These are phyloP conservation scores for Brasilioporus rufonigricans DNA, from an alignment of 768 basidiomycete species.

Conservation along the genomic window DNA sequence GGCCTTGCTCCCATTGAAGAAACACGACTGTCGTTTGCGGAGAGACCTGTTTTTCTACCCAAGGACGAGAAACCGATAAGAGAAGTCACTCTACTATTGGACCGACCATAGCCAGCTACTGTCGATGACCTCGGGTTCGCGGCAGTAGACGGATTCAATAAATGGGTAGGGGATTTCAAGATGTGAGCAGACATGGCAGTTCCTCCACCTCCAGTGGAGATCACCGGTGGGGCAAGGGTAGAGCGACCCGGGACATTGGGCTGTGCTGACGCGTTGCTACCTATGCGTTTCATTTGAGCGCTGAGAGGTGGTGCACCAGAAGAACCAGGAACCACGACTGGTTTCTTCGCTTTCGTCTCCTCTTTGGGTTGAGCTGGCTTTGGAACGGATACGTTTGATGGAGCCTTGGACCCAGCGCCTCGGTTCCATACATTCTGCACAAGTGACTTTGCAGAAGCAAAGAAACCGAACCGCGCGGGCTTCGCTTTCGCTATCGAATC, in stretches of 20 bases:
- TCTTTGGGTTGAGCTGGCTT: constrained; percentile 22
- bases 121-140: constrained; percentile 15
- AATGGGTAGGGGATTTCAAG: constrained; percentile 22
- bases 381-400: constrained; percentile 26
- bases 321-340: constrained; percentile 16
- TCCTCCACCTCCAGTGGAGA: constrained; percentile 6
- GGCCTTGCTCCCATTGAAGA: constrained; percentile 33
- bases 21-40: constrained; percentile 16
- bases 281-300: constrained; percentile 16
- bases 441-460: constrained; percentile 65
- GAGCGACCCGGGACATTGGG: constrained; percentile 7
- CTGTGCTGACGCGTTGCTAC: constrained; percentile 7
- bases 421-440: constrained; percentile 75
- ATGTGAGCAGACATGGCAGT: constrained; percentile 14
- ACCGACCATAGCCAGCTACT: constrained; percentile 15
- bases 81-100: constrained; percentile 17
- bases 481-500: constrained; percentile 37
- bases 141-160: constrained; percentile 10
- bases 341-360: constrained; percentile 25
- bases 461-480: constrained; percentile 63
- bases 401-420: constrained; percentile 35
- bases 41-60: constrained; percentile 34
- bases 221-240: constrained; percentile 10
- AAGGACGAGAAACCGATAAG: constrained; percentile 36
- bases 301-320: constrained; percentile 19